Conservation (phyloP, 768 basidiomycete species). For the Lactifluus hygrophoroides region DNA sequence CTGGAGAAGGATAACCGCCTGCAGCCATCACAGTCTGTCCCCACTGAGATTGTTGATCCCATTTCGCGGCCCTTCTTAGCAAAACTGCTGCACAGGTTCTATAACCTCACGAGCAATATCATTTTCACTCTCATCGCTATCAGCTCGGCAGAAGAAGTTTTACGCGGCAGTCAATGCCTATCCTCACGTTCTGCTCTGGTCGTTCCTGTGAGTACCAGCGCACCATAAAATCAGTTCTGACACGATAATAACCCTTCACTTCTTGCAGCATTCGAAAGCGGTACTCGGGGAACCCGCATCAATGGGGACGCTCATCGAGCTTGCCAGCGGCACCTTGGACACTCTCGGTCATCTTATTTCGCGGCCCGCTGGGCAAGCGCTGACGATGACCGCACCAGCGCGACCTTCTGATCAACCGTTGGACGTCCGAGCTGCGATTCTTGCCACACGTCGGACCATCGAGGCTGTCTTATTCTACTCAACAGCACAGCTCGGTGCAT, state of each 20-base stretch:
- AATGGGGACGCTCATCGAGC: constrained; percentile 78
- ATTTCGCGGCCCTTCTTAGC: constrained; percentile 64
- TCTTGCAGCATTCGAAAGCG: constrained; percentile 69
- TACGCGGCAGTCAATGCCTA: constrained; percentile 65
- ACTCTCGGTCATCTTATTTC: constrained; percentile 59
- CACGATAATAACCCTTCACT: background rate
- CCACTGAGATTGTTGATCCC: constrained; percentile 47
- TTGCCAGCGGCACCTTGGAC: constrained; percentile 71
- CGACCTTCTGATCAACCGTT: constrained; percentile 36
- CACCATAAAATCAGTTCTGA: background rate
- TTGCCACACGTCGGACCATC: constrained; percentile 50
- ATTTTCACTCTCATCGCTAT: constrained; percentile 61
- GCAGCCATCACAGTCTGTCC: constrained; percentile 26
- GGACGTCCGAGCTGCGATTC: constrained; percentile 48
- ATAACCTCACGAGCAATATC: constrained; percentile 61
- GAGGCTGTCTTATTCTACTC: constrained; percentile 64
- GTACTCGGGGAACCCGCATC: constrained; percentile 77
- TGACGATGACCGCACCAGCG: constrained; percentile 29
- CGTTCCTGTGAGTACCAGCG: constrained; percentile 51
- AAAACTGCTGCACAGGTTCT: constrained; percentile 61
- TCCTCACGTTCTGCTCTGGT: constrained; percentile 57
- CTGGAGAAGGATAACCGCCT: constrained; percentile 51
- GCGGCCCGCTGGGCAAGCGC: constrained; percentile 48
- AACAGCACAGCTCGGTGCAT: constrained; percentile 70
- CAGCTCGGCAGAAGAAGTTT: constrained; percentile 59